Evolutionary conservation across 768 basidiomycete species (phyloP), one percentile per base, ranked within the genome.

Genomic region (Coprinopsis sp.): DNA sequence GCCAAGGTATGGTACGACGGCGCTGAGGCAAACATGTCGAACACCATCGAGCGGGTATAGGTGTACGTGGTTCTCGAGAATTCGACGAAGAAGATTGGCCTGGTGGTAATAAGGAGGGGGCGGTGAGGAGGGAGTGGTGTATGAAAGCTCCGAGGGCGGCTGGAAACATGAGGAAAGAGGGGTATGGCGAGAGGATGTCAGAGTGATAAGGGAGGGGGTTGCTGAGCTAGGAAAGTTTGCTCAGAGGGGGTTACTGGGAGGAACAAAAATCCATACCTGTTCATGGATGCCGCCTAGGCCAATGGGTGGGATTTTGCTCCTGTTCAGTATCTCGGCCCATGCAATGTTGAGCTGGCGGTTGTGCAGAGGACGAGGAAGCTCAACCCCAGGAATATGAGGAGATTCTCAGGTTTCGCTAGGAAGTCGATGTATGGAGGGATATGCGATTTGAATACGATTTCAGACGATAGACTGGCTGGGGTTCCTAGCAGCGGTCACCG

Each of bases 51-150:
- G 6, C 81, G 77, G 48, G 81, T 78, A 60, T 91, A 81, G 2
- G 79, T 78, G 2, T n/a, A n/a, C n/a, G n/a, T n/a, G n/a, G n/a
- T n/a, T n/a, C n/a, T n/a, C n/a, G n/a, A n/a, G n/a, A n/a, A 84
- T 84, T 53, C 85, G 79, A 54, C 87, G 88, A 1, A 78, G 72
- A 60, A 97, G 93, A 58, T 96, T 94, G 68, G 98, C 95, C 89
- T 90, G 94, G 34, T 76, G 66, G 0, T 93, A 92, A 45, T n/a
- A 81, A 10, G 86, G 76, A 7, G 85, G 84, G 64, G 92, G 97
- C 0, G 84, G 77, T 1, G n/a, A 76, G 72, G 22, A 79, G 77
- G 57, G 86, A 74, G 65, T 81, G 75, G 68, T 82, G 91, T 60
- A 82, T 84, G 16, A 78, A 40, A 37, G 81, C 55, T 1, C 93